Percentiles rank a stretch among this genome's conserved stretches.
These are phyloP conservation scores for Trichodelitschia bisporula DNA, from an alignment of 495 filamentous ascomycete species.

Conservation along the genomic window DNA sequence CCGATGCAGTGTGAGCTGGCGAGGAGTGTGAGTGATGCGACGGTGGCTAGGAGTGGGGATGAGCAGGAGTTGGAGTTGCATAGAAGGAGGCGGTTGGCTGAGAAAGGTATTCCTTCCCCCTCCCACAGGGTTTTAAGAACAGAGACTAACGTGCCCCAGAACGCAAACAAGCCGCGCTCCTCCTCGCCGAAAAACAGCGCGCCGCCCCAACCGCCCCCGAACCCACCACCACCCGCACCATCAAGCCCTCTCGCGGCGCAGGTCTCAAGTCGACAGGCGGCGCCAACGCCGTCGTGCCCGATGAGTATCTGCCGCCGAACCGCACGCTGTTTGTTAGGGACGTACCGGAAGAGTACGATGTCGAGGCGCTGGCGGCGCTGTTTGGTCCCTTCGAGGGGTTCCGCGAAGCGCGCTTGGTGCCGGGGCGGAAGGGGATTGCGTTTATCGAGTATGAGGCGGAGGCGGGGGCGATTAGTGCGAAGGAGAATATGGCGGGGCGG, in stretches of 20 bases:
- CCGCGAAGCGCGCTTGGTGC: constrained; percentile 72
- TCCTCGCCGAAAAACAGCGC: constrained; percentile 62
- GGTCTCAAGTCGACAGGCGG: constrained; percentile 61
- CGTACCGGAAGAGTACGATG: constrained; percentile 64
- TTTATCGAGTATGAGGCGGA: constrained; percentile 93
- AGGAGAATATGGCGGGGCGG: constrained; percentile 89
- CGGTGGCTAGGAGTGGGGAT: constrained; percentile 43
- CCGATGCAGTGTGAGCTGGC: constrained; percentile 76
- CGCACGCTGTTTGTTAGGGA: constrained; percentile 94
- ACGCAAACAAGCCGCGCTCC: constrained; percentile 58
- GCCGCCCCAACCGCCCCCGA: constrained; percentile 40
- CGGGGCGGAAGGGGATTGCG: constrained; percentile 68
- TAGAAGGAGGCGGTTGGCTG: constrained; percentile 62
- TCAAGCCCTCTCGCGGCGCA: constrained; percentile 39
- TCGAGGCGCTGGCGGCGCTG: constrained; percentile 51
- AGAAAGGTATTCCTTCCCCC: constrained; percentile 41
- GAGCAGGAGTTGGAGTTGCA: constrained; percentile 70
- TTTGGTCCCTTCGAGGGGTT: constrained; percentile 89
- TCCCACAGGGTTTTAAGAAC: not conserved
- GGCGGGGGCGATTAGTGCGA: constrained; percentile 72
- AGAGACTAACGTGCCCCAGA: constrained; percentile 51
- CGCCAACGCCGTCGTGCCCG: constrained; percentile 56
- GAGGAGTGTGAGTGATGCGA: constrained; percentile 68
- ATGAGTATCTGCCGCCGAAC: constrained; percentile 94
- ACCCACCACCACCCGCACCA: constrained; percentile 35